phyloP scores from a whole-genome alignment of 2,329 filamentous ascomycete species.

The Paraphoma chrysanthemicola region DNA sequence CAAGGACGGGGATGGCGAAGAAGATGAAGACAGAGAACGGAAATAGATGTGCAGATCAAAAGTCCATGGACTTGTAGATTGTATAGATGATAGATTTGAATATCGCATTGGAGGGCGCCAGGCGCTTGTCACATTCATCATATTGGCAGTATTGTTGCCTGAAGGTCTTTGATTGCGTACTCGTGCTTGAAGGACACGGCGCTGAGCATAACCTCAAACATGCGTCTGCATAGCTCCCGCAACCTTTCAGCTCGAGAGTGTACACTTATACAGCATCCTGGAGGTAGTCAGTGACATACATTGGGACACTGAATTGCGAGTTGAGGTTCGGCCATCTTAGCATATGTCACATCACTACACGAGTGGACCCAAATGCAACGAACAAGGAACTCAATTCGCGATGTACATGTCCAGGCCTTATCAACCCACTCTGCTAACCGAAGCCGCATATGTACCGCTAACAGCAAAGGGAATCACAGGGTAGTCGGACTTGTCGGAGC shows the following conservation, averaged over 20 bases:
- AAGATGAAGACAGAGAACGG: conserved; percentile 16
- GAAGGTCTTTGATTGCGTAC: no score
- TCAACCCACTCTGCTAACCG: conserved; percentile 5
- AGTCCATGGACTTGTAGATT: neutral
- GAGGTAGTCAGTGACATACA: no score
- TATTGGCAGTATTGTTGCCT: neutral
- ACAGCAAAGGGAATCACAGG: conserved; percentile 32
- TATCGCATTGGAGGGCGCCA: neutral
- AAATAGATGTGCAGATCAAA: conserved; percentile 5
- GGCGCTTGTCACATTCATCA: neutral
- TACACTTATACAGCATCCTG: no score
- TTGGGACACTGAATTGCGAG: no score
- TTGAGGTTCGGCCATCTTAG: neutral
- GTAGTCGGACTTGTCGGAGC: conserved; percentile 18
- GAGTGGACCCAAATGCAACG: conserved; percentile 4
- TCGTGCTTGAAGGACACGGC: no score
- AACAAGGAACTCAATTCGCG: conserved; percentile 30
- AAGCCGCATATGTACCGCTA: conserved; percentile 34
- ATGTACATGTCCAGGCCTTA: conserved; percentile 31
- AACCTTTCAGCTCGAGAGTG: no score
- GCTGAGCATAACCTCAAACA: no score
- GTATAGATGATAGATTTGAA: conserved; percentile 3
- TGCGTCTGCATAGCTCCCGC: no score
- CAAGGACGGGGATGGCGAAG: conserved; percentile 48
- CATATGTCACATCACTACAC: neutral